Evolutionary conservation across 2,329 filamentous ascomycete species (phyloP).

Genomic region (Metarhizium robertsii): DNA sequence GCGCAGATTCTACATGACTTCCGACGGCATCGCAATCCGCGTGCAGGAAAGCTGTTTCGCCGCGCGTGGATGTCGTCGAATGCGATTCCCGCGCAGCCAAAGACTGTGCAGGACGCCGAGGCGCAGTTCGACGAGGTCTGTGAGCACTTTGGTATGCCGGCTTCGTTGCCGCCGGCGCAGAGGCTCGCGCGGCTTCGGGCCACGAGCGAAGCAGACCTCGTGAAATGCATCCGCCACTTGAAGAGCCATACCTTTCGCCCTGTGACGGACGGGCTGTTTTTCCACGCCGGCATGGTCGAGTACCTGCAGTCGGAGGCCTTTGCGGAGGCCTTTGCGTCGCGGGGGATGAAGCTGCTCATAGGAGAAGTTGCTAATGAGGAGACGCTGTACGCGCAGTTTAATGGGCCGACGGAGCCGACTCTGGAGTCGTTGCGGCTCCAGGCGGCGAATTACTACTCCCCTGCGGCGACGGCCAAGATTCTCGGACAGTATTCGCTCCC

Average conservation of each 20-base stretch:
- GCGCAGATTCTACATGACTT: constrained; percentile 30
- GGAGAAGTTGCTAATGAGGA: constrained; percentile 35
- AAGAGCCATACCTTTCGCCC: constrained; percentile 36
- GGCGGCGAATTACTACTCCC: constrained; percentile 33
- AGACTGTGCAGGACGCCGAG: constrained; percentile 24
- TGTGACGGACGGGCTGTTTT: constrained; percentile 31
- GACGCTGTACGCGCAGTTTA: constrained; percentile 31
- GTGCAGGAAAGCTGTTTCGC: constrained; percentile 17
- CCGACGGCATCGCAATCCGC: constrained; percentile 1
- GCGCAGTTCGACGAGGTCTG: constrained; percentile 34
- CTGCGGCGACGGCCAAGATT: constrained; percentile 24
- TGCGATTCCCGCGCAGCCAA: constrained; percentile 34
- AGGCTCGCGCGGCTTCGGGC: background rate
- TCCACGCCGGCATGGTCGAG: constrained; percentile 26
- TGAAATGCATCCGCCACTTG: constrained; percentile 24
- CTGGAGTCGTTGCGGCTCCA: constrained; percentile 26
- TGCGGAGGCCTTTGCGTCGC: constrained; percentile 24
- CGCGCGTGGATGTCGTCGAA: constrained; percentile 35
- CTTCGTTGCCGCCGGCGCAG: background rate
- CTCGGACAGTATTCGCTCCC: constrained; percentile 27
- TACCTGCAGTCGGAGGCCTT: constrained; percentile 28
- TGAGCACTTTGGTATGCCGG: constrained; percentile 20
- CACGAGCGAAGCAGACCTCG: constrained; percentile 14
- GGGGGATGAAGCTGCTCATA: constrained; percentile 27
- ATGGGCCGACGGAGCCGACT: constrained; percentile 21